Percentiles rank a stretch among this genome's conserved stretches.
These are phyloP conservation scores for Ceratobasidium theobromae DNA, from an alignment of 1,284 basidiomycete genomes.

Conservation along the genomic window DNA sequence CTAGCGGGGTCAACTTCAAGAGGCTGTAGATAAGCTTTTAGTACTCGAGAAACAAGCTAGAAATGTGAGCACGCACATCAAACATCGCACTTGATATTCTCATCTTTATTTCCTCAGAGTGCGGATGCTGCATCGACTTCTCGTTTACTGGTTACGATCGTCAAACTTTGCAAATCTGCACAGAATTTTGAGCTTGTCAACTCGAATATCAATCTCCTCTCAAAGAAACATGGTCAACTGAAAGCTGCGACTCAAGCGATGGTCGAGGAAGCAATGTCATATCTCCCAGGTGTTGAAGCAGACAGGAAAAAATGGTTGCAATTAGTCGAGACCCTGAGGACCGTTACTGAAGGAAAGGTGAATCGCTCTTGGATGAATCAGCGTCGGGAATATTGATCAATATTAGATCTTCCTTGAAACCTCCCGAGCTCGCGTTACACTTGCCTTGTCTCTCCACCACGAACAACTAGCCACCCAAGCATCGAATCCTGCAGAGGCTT, in stretches of 20 bases:
- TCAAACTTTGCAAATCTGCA: slow-evolving; percentile 71
- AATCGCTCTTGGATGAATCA: slow-evolving; percentile 37
- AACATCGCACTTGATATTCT: slow-evolving; percentile 33
- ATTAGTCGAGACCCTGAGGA: slow-evolving; percentile 83
- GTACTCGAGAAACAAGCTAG: slow-evolving; percentile 93
- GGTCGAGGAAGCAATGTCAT: slow-evolving; percentile 82
- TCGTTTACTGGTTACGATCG: slow-evolving; percentile 74
- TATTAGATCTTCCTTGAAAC: slow-evolving; percentile 94
- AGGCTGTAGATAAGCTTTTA: slow-evolving; percentile 88
- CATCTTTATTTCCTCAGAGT: slow-evolving; percentile 56
- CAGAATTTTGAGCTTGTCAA: slow-evolving; percentile 73
- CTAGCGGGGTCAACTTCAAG: slow-evolving; percentile 70
- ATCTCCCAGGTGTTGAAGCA: slow-evolving; percentile 72
- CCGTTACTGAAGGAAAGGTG: slow-evolving; percentile 96
- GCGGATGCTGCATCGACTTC: slow-evolving; percentile 91
- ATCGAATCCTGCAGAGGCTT: slow-evolving; percentile 49
- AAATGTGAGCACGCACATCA: slow-evolving; percentile 65
- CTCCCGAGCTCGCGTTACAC: slow-evolving; percentile 90
- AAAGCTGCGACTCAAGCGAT: slow-evolving; percentile 88
- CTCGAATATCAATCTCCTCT: slow-evolving; percentile 68
- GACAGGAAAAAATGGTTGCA: slow-evolving; percentile 81
- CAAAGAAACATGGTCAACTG: slow-evolving; percentile 97
- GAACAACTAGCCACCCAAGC: slow-evolving; percentile 60
- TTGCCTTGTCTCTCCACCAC: slow-evolving; percentile 79
- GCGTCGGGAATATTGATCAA: neutral